A percentile compares a stretch with the other conserved stretches of the same genome.
Conservation (phyloP, 306 rosid genomes). For the Malus sylvestris region DNA sequence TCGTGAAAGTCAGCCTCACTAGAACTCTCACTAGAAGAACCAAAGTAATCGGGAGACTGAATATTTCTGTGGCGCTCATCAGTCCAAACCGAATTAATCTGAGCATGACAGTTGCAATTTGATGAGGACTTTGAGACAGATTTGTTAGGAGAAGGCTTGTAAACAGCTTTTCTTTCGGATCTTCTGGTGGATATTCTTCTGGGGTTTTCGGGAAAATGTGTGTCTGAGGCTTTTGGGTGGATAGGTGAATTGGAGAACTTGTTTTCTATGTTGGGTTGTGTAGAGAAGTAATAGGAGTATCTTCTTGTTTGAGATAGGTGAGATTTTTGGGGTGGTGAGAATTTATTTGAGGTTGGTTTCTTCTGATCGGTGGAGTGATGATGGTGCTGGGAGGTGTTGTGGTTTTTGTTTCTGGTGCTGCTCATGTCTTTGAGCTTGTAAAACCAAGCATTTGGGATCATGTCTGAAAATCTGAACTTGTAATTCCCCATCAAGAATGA, state of each 20-base stretch:
- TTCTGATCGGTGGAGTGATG: slow-evolving; percentile 25
- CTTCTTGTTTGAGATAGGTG: slow-evolving; percentile 23
- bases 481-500: slow-evolving; percentile 51
- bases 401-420: slow-evolving; percentile 53
- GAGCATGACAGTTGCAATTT: slow-evolving; percentile 27
- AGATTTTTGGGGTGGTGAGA: slow-evolving; percentile 36
- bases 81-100: slow-evolving; percentile 13
- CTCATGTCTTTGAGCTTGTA: slow-evolving; percentile 74
- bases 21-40: slow-evolving; percentile 42
- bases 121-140: slow-evolving; percentile 21
- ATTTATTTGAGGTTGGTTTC: slow-evolving; percentile 30
- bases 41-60: slow-evolving; percentile 47
- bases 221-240: slow-evolving; percentile 31
- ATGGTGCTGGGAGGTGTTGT: slow-evolving; percentile 16
- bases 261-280: slow-evolving; percentile 33
- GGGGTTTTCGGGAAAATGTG: slow-evolving; percentile 52
- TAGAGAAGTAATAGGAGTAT: slow-evolving; percentile 31
- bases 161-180: slow-evolving; percentile 57
- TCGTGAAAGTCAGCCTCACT: slow-evolving; percentile 32
- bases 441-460: slow-evolving; percentile 88
- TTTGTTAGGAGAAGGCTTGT: slow-evolving; percentile 55
- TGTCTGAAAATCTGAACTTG: slow-evolving; percentile 67
- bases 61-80: slow-evolving; percentile 19
- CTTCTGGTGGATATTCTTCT: slow-evolving; percentile 59
- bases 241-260: slow-evolving; percentile 33